Evolutionary conservation across 805 yeast species (phyloP), one percentile per base, ranked within the genome.

Genomic region (Kluyveromyces lactis): DNA sequence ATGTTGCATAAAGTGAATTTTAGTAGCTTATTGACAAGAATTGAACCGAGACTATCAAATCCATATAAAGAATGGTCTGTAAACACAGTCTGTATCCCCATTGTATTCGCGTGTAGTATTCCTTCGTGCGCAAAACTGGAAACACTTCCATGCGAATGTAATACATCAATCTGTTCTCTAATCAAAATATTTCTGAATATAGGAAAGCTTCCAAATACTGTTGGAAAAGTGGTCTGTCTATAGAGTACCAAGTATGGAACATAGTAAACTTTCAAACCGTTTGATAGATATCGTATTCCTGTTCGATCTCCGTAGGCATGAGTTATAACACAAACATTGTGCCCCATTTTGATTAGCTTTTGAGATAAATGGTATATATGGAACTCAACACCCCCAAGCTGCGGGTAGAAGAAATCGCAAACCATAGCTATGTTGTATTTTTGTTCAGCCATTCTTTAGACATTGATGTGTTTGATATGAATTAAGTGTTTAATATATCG

Each of bases 21-120:
- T 45, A 92, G 64, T 4, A 84, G 61, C 60, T 92, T 92, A 60
- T 92, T 92, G 13, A 94, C 95, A 47, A 87, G 62, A 24, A 90
- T 85, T 4, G 89, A 75, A 4, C 81, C 81, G 2, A 87, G 75
- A 50, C 83, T 89, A 1, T 92, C 84, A 64, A 92, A 92, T 1
- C 97, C 98, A 65, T 87, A 90, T 26, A 92, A 64, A 0, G 97
- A 90, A 56, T 92, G 99, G 56, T 92, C 99, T 0, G 99, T 92
- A 49, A 92, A 81, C 0, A 90, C 90, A 0, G 98, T 86, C 46
- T 76, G 77, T 40, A 90, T 63, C 0, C 97, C 97, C 96, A 92
- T 83, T 0, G 95, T 81, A 30, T 87, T 70, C 0, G 85, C 97
- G 55, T 92, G 97, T n/a, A 89, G 64, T 7, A 92, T 75, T 0